Evolutionary conservation across 164 flowering plant species (phyloP), one percentile per base, ranked within the genome.

Genomic region (Magnolia kwangsiensis): DNA sequence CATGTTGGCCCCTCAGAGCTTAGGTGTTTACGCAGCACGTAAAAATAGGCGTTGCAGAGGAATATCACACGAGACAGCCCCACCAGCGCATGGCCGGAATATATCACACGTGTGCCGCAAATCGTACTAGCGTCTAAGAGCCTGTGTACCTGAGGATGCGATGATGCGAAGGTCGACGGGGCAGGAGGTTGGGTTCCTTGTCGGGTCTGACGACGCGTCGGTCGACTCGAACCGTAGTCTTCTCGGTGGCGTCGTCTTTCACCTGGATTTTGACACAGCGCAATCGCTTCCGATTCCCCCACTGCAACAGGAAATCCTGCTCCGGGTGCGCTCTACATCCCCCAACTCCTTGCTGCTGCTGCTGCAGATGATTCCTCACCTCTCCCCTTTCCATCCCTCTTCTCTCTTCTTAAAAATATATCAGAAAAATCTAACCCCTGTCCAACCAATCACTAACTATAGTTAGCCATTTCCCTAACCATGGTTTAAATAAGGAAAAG

Each of bases 241-340:
- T 84, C 49, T 88, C 90, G 65, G 79, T 78, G 68, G 81, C 75
- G 23, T 82, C 86, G 85, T 81, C 87, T 66, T 83, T 86, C 8
- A 69, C 87, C 78, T 86, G 92, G 71, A 86, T 76, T 84, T 93
- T 93, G 90, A 87, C 87, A 73, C 95, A 92, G 71, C 98, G 82
- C 50, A 87, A 86, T 64, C 97, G 83, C 78, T 94, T 94, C 80
- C 97, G 89, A 72, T 85, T 91, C 3, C 98, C 98, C 98, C 98
- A 93, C 88, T 89, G 98, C 79, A 91, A 79, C 18, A 80, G 87
- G 31, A 91, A 88, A 23, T 90, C 94, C n/a, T 87, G 85, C 13
- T 75, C 67, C 9, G 75, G 85, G 67, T 70, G 75, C 7, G 81
- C 76, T 73, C 82, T 81, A 50, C 78, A 67, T 51, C 8, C 18